A percentile compares a stretch with the other conserved stretches of the same genome.
Conservation (phyloP, 805 yeast genomes). For the Ogataea sp. region DNA sequence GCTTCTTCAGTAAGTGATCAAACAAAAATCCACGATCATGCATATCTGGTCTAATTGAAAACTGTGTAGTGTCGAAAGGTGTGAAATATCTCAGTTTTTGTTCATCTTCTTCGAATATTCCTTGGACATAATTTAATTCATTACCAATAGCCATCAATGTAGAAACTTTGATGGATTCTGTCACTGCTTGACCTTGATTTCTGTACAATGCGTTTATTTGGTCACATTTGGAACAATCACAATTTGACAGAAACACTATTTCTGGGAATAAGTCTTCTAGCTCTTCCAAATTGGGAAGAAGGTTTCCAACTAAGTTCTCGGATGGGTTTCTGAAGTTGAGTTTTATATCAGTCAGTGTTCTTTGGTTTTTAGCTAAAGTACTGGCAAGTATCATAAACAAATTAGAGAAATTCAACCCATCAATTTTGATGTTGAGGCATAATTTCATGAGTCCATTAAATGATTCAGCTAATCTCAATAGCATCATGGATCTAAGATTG, state of each 20-base stretch:
- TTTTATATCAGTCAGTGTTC: slow-evolving; percentile 16
- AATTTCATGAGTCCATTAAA: slow-evolving; percentile 14
- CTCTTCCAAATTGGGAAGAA: slow-evolving; percentile 21
- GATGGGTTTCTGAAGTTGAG: slow-evolving; percentile 21
- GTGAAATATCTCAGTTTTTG: slow-evolving; percentile 6
- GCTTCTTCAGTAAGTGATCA: slow-evolving; percentile 20
- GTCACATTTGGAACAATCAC: slow-evolving; percentile 17
- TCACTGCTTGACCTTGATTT: slow-evolving; percentile 4
- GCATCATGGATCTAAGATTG: slow-evolving; percentile 23
- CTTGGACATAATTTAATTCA: slow-evolving; percentile 19
- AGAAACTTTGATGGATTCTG: slow-evolving; percentile 23
- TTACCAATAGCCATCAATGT: slow-evolving; percentile 23
- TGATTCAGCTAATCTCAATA: slow-evolving; percentile 20
- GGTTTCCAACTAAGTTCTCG: slow-evolving; percentile 21
- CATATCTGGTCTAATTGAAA: slow-evolving; percentile 11
- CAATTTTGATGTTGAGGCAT: slow-evolving; percentile 18
- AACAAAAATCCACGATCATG: slow-evolving; percentile 16
- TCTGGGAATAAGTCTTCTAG: slow-evolving; percentile 20
- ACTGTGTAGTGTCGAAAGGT: slow-evolving; percentile 6
- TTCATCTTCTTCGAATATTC: slow-evolving; percentile 1
- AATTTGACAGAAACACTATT: slow-evolving; percentile 17
- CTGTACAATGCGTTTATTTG: slow-evolving; percentile 6
- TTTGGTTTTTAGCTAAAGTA: slow-evolving; percentile 18
- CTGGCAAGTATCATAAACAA: slow-evolving; percentile 25
- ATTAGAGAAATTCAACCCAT: slow-evolving; percentile 22